Conservation (phyloP, 192 early-diverging fungal species). For the Dimargaris xerosporica region DNA sequence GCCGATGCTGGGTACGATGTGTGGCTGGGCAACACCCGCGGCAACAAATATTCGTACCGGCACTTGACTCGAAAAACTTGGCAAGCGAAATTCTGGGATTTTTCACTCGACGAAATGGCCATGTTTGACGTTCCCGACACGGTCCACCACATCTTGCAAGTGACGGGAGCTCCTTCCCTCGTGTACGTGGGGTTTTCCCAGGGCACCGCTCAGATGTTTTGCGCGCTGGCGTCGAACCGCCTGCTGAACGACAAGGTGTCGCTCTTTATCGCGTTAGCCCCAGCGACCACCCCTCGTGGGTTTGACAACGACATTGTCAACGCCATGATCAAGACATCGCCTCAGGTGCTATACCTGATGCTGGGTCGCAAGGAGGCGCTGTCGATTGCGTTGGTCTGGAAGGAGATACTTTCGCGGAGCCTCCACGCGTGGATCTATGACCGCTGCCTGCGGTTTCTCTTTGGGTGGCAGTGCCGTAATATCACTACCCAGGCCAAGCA, state of each 20-base stretch:
- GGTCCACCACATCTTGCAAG: constrained; percentile 72
- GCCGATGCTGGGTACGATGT: constrained; percentile 89
- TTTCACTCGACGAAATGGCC: constrained; percentile 84
- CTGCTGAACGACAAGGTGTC: constrained; percentile 69
- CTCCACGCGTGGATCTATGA: constrained; percentile 62
- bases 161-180: constrained; percentile 61
- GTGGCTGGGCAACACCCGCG: constrained; percentile 88
- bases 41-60: constrained; percentile 88
- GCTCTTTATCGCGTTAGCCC: constrained; percentile 80
- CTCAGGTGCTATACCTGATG: constrained; percentile 71
- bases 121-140: constrained; percentile 72
- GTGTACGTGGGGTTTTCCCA: constrained; percentile 97
- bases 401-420: constrained; percentile 55
- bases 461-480: constrained; percentile 65
- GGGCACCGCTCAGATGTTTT: constrained; percentile 80
- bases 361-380: constrained; percentile 78
- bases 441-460: constrained; percentile 49
- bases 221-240: constrained; percentile 65
- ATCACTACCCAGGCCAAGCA: constrained; percentile 57
- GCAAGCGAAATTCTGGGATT: constrained; percentile 78
- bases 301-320: constrained; percentile 65
- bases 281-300: constrained; percentile 72
- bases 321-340: constrained; percentile 69
- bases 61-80: constrained; percentile 48
- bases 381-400: constrained; percentile 70